Evolutionary conservation across 2,329 filamentous ascomycete species (phyloP).

Genomic region (Chrysoporthe austroafricana): DNA sequence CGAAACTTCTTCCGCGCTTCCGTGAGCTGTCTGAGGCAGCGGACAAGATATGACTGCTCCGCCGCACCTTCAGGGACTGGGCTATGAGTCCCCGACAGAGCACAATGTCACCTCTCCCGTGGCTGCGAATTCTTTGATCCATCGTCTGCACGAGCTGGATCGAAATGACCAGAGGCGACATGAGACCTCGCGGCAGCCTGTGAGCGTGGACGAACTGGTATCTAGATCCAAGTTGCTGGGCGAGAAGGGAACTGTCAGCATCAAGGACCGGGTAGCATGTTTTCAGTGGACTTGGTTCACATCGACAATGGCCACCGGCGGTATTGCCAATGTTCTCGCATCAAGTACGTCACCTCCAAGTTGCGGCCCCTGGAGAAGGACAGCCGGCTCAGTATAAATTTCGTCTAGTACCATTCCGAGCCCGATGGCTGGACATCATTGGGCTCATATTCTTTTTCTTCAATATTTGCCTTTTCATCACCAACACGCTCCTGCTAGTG

Average conservation of each 20-base stretch:
- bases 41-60: conserved; percentile 40
- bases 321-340: conserved; percentile 59
- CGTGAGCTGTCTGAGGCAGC: conserved; percentile 51
- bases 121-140: conserved; percentile 24
- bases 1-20: conserved; percentile 51
- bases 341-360: conserved; percentile 48
- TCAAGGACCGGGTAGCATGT: conserved; percentile 56
- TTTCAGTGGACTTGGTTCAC: conserved; percentile 80
- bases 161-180: conserved; percentile 5
- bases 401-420: conserved; percentile 53
- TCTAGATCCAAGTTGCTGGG: conserved; percentile 37
- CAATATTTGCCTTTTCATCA: conserved; percentile 65
- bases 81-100: conserved; percentile 46
- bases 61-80: conserved; percentile 36
- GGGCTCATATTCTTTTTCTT: conserved; percentile 65
- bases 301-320: conserved; percentile 64
- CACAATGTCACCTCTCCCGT: conserved; percentile 32
- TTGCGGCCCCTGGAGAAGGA: not conserved
- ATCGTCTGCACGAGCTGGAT: conserved; percentile 21
- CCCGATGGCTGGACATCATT: conserved; percentile 60
- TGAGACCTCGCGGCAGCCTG: conserved; percentile 13
- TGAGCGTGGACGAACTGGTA: conserved; percentile 40
- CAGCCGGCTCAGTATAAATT: not conserved
- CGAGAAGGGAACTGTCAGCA: conserved; percentile 37
- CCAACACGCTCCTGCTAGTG: conserved; percentile 66